Base-by-base conservation (phyloP, 106 monocot species). In the Allium fistulosum region DNA sequence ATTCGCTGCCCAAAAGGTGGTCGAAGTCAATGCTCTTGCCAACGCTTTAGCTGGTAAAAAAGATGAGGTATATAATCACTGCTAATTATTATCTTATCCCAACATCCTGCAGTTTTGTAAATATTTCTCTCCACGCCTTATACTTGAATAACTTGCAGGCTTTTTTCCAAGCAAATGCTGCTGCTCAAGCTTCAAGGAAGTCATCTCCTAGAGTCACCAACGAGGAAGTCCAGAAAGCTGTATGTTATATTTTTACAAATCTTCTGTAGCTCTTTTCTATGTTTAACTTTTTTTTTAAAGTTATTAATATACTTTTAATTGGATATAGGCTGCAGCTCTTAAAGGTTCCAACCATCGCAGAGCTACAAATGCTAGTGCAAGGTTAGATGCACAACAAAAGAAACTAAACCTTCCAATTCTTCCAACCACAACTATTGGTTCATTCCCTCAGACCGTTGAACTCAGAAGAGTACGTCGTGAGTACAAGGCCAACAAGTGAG, bases 181-280 rank as follows among this genome's bases (percentile, higher is more conserved):
- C 68, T 69, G 53, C 68, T 57, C 68, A 57, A 57, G 68, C 68
- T 57, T 75, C 75, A 37, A 75, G 68, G 62, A 75, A 75, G 53
- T 68, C 75, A 53, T 75, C 75, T 18, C 74, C 74, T 58, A 65
- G 74, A 12, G 74, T 74, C 13, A 74, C 65, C 49, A 74, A 74
- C 47, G 68, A 68, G 61, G 68, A 75, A 53, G 75, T 75, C 53
- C 75, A 75, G 68, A 75, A 75, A 62, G 68, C 53, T 56, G 68
- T 69, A 57, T 46, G 68, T 69, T 51, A 2, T 37, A 37, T 37
- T 37, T 37, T 37, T 37, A 5, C 37, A 37, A 37, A 37, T 37
- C 37, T 37, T 37, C 37, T 37, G 37, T 37, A 37, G 37, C 37
- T 37, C 37, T 37, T 37, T 37, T 37, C 37, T 37, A 5, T 37